Base-by-base conservation (phyloP, 2,329 filamentous ascomycete genomes). In the Pyrenophora tritici-repentis region DNA sequence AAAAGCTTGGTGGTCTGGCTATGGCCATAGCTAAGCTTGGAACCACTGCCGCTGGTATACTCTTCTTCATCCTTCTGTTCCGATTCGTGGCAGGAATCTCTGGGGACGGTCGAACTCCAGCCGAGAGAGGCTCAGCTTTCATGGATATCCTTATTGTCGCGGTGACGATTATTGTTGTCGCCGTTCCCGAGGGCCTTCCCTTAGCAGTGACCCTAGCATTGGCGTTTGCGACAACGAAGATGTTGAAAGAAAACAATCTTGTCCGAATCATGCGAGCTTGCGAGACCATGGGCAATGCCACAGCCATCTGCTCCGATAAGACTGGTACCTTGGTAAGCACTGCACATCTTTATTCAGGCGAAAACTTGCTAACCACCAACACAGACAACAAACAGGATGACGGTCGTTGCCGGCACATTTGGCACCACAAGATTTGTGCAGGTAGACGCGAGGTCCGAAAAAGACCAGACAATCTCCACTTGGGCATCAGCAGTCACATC, bases 11-110 rank as follows among this genome's bases (percentile, higher is more conserved):
- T 45, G 63, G 68, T 33, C 73, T 83, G 17, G 80, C 81, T 18
- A 75, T 81, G 44, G 73, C 73, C 31, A 82, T 83, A 37, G 79
- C 80, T 6, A 79, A 80, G 59, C 70, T 82, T 42, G 82, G 81
- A 54, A 66, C 61, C 46, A 55, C 65, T 14, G 78, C 70, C 36
- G 70, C 73, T 26, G 56, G 59, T 32, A 46, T 76, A 5, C 60
- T 76, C 8, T 76, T 76, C 63, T 61, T 75, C 47, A 58, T 76
- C 7, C 63, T 76, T 7, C 61, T 76, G 18, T 73, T 76, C 55
- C 64, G 68, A 16, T 76, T 76, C 41, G 53, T 75, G 16, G 71
- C 52, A 29, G 59, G 63, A 9, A 55, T 76, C 1, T 55, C 65
- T 6, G 47, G 50, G 10, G 70, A 70, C 52, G 62, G 26, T 16